Percentiles rank a stretch among this genome's conserved stretches.
Evolutionary conservation across 768 basidiomycete species (phyloP).

Genomic region (Mycena venus): DNA sequence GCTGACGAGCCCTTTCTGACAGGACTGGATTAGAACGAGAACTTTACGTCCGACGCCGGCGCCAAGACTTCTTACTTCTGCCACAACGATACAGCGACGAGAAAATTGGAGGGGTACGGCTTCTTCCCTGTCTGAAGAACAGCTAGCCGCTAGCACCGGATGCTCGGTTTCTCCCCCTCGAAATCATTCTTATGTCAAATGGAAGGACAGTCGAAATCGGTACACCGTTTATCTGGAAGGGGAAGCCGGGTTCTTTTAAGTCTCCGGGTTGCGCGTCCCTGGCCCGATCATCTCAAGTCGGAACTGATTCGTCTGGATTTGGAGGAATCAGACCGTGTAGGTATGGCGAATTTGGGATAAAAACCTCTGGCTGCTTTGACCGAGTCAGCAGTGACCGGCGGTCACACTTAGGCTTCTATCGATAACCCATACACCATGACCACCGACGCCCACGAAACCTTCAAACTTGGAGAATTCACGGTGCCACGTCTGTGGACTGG

Average conservation of each 20-base stretch:
- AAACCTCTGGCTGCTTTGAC: not conserved
- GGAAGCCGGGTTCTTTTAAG: constrained; percentile 18
- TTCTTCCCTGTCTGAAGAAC: not conserved
- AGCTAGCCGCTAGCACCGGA: not conserved
- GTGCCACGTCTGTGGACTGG: constrained; percentile 32
- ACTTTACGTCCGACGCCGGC: too few species aligned
- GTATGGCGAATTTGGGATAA: constrained; percentile 2
- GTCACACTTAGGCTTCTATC: constrained; percentile 13
- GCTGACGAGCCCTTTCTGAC: not conserved
- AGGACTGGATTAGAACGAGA: too few species aligned
- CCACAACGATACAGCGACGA: too few species aligned
- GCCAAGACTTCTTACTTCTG: too few species aligned
- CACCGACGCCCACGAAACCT: constrained; percentile 26
- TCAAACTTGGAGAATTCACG: constrained; percentile 31
- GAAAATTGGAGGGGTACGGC: not conserved
- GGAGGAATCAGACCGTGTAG: constrained; percentile 1
- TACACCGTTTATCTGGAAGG: constrained; percentile 21
- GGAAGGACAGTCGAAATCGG: not conserved
- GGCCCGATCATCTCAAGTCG: constrained; percentile 18
- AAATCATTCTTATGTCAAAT: not conserved
- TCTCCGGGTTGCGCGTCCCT: constrained; percentile 6
- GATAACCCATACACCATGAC: constrained; percentile 14
- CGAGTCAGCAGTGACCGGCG: not conserved
- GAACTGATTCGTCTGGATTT: constrained; percentile 8
- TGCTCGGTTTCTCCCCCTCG: not conserved